Percentiles rank a stretch among this genome's conserved stretches.
phyloP scores from a whole-genome alignment of 2,329 filamentous ascomycete genomes.

The Penicillium sp. region DNA sequence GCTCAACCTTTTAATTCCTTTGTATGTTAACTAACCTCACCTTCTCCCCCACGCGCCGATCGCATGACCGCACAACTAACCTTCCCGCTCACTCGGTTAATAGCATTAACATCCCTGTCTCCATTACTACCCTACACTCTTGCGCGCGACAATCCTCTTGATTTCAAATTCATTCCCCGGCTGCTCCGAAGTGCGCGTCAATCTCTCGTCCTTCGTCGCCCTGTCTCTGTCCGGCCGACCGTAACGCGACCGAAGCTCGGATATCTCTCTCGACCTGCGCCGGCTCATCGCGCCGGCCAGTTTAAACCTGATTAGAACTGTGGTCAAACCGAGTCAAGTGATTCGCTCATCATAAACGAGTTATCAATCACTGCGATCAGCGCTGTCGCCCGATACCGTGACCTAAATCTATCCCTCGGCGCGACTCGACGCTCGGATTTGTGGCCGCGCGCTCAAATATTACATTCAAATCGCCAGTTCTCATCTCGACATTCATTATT shows the following conservation, averaged over 20 bases:
- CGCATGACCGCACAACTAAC: constrained; percentile 18
- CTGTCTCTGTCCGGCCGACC: neutral
- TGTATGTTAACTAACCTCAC: constrained; percentile 1
- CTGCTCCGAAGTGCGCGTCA: constrained; percentile 1
- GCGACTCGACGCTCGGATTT: neutral
- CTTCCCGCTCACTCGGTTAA: neutral
- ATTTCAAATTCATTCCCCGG: neutral
- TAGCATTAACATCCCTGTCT: constrained; percentile 38
- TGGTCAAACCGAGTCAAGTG: neutral
- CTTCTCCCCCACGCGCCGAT: constrained; percentile 13
- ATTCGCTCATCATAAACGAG: neutral
- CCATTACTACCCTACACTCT: neutral
- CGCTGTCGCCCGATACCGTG: neutral
- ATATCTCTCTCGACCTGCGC: neutral
- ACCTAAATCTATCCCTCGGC: neutral
- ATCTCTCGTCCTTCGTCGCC: neutral
- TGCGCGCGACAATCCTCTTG: constrained; percentile 1
- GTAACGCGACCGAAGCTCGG: neutral
- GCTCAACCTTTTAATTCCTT: constrained; percentile 7
- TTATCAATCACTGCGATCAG: neutral
- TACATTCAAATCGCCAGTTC: neutral
- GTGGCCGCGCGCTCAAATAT: neutral
- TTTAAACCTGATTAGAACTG: neutral
- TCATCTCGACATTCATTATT: constrained; percentile 1
- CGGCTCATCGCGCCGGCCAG: neutral